phyloP scores from a whole-genome alignment of 805 yeast genomes.

The Metschnikowia chrysomelidarum region DNA sequence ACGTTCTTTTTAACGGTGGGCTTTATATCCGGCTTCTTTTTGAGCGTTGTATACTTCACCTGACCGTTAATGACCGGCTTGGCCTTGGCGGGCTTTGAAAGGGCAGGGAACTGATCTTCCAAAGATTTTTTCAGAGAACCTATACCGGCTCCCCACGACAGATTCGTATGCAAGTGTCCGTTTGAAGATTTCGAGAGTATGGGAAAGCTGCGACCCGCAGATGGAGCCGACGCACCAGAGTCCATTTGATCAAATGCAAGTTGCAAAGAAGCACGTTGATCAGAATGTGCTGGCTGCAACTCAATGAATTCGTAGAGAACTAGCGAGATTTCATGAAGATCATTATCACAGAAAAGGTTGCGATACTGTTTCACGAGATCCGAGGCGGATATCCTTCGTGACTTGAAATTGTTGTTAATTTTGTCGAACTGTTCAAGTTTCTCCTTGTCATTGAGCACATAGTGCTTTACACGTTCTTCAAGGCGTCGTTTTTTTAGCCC shows the following conservation, averaged over 20 bases:
- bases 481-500: conserved; percentile 59
- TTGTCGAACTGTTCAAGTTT: conserved; percentile 48
- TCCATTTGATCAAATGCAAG: conserved; percentile 21
- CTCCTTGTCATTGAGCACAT: conserved; percentile 52
- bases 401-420: conserved; percentile 47
- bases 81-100: conserved; percentile 28
- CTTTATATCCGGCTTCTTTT: conserved; percentile 20
- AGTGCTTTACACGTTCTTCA: conserved; percentile 84
- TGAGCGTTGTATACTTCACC: conserved; percentile 34
- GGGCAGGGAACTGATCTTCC: conserved; percentile 34
- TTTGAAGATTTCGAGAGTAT: conserved; percentile 32
- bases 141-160: conserved; percentile 27
- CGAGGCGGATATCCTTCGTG: conserved; percentile 45
- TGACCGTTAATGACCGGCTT: conserved; percentile 24
- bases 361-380: conserved; percentile 48
- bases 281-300: conserved; percentile 47
- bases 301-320: conserved; percentile 62
- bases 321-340: conserved; percentile 51
- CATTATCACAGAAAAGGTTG: conserved; percentile 42
- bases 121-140: conserved; percentile 6
- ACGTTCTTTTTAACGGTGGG: conserved; percentile 14
- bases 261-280: conserved; percentile 40
- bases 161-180: conserved; percentile 12
- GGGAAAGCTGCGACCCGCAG: conserved; percentile 41
- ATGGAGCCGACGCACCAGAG: conserved; percentile 13